Conservation (phyloP, 805 yeast genomes). For the Phaffomyces thermotolerans region DNA sequence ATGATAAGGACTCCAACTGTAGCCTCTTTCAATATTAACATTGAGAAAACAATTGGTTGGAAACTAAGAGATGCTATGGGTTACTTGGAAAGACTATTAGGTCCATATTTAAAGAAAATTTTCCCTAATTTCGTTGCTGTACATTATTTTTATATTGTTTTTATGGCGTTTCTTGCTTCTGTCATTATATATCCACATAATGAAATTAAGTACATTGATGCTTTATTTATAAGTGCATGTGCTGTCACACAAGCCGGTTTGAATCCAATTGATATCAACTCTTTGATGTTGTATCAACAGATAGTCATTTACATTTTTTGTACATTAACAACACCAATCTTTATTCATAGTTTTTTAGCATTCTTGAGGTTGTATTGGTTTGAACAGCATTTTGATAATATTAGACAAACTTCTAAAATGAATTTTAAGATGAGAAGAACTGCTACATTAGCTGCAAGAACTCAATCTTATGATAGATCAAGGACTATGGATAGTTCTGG, state of each 20-base stretch:
- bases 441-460: constrained; percentile 56
- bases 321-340: constrained; percentile 75
- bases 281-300: constrained; percentile 70
- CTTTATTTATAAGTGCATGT: constrained; percentile 68
- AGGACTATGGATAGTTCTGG: constrained; percentile 7
- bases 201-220: constrained; percentile 65
- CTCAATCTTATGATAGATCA: constrained; percentile 23
- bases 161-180: constrained; percentile 58
- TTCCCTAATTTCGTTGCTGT: constrained; percentile 46
- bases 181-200: constrained; percentile 70
- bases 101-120: constrained; percentile 31
- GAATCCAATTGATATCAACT: constrained; percentile 67
- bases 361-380: constrained; percentile 83
- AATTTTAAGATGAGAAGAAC: constrained; percentile 80
- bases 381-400: constrained; percentile 78
- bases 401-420: constrained; percentile 66
- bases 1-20: constrained; percentile 10
- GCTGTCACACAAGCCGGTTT: constrained; percentile 89
- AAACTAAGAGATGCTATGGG: constrained; percentile 32
- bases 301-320: constrained; percentile 57
- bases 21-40: constrained; percentile 10
- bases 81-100: constrained; percentile 21
- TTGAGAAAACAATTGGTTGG: constrained; percentile 33
- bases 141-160: constrained; percentile 65
- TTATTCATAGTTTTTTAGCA: constrained; percentile 73